Percentiles rank a stretch among this genome's conserved stretches.
Conservation (phyloP, 495 filamentous ascomycete species). For the Aspergillus hancockii region DNA sequence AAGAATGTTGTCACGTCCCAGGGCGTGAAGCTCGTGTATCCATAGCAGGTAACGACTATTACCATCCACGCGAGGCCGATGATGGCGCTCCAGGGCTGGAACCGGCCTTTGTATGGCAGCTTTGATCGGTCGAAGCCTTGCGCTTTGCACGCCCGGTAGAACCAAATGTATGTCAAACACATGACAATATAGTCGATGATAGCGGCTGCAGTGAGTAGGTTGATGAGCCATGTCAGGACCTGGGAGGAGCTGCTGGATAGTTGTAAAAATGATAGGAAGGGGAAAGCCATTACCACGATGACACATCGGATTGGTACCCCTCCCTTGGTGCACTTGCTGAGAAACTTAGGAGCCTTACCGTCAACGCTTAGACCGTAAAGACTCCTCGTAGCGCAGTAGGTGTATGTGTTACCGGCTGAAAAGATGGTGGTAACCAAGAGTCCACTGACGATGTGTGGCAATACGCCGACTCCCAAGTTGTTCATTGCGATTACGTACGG, state of each 20-base stretch:
- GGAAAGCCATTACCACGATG: conserved; percentile 44
- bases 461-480: conserved; percentile 59
- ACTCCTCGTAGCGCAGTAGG: conserved; percentile 72
- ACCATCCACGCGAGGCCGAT: conserved; percentile 47
- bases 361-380: conserved; percentile 70
- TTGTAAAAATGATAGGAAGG: conserved; percentile 37
- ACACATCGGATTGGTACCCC: conserved; percentile 48
- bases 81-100: conserved; percentile 57
- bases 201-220: conserved; percentile 40
- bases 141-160: conserved; percentile 54
- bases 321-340: conserved; percentile 44
- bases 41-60: conserved; percentile 47
- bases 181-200: conserved; percentile 58
- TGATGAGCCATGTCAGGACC: conserved; percentile 35
- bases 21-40: conserved; percentile 55
- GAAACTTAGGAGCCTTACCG: conserved; percentile 61
- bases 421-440: conserved; percentile 71
- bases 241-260: conserved; percentile 24
- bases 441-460: conserved; percentile 76
- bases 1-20: conserved; percentile 56
- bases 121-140: conserved; percentile 55
- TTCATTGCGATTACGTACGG: conserved; percentile 86
- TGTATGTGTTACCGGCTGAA: conserved; percentile 77
- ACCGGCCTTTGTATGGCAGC: conserved; percentile 56
- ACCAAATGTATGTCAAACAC: conserved; percentile 56